These are phyloP conservation scores for Kuraishia cidri DNA, from an alignment of 805 yeast genomes.

Conservation along the genomic window DNA sequence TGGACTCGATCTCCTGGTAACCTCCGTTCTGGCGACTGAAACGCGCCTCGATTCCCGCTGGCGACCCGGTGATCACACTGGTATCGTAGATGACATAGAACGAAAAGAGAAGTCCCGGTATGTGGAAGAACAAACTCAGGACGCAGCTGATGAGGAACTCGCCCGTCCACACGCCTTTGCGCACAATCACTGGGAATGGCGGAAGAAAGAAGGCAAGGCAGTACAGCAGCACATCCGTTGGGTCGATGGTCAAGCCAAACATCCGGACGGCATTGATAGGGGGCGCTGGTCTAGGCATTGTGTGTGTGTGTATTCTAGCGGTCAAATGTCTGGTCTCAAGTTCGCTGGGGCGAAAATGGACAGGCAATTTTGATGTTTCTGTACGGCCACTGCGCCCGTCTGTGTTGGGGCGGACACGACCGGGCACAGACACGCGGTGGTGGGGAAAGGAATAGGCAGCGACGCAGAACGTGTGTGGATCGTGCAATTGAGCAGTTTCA, in stretches of 20 bases:
- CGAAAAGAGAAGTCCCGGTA: conserved; percentile 43
- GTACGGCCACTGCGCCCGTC: too few species aligned
- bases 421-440: too few species aligned
- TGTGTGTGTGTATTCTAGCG: neutral
- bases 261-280: conserved; percentile 7
- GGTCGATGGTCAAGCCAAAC: conserved; percentile 10
- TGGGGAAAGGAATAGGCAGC: too few species aligned
- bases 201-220: conserved; percentile 58
- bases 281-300: too few species aligned
- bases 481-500: too few species aligned
- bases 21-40: conserved; percentile 1
- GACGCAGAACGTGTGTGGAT: too few species aligned
- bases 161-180: conserved; percentile 51
- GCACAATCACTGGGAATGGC: conserved; percentile 62
- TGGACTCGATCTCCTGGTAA: conserved; percentile 3
- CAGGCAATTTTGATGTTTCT: too few species aligned
- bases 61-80: conserved; percentile 14
- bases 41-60: conserved; percentile 9
- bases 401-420: too few species aligned
- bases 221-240: conserved; percentile 47
- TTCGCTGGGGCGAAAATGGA: too few species aligned
- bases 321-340: too few species aligned
- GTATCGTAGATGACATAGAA: conserved; percentile 31
- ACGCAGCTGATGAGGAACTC: conserved; percentile 37
- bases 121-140: conserved; percentile 34